Conservation (phyloP, 2,329 filamentous ascomycete genomes). For the Phyllosticta citribraziliensis region DNA sequence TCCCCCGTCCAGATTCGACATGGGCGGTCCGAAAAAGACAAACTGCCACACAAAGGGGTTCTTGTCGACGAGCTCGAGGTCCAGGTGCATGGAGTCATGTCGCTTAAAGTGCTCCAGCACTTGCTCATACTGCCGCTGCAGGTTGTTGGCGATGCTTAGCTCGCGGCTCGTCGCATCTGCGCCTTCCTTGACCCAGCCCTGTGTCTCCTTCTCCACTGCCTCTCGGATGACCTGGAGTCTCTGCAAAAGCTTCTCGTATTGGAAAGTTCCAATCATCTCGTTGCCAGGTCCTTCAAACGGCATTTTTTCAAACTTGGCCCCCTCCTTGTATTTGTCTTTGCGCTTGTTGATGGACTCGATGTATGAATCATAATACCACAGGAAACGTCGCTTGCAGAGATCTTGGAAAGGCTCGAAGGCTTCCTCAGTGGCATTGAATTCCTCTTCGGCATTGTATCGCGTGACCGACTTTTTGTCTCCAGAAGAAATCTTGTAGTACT, state of each 20-base stretch:
- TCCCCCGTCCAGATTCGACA: conserved; percentile 88
- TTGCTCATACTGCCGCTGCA: conserved; percentile 78
- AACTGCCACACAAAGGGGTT: conserved; percentile 88
- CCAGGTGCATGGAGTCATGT: conserved; percentile 59
- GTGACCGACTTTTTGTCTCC: conserved; percentile 18
- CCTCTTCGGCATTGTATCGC: conserved; percentile 42
- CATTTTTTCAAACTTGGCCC: conserved; percentile 63
- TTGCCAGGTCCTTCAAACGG: conserved; percentile 75
- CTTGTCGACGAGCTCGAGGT: conserved; percentile 63
- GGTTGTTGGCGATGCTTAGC: conserved; percentile 66
- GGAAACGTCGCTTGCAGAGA: conserved; percentile 78
- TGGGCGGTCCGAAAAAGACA: conserved; percentile 82
- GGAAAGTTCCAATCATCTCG: conserved; percentile 75
- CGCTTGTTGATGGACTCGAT: conserved; percentile 59
- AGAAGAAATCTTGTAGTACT: conserved; percentile 55
- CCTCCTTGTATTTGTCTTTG: conserved; percentile 50
- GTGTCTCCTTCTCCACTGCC: conserved; percentile 61
- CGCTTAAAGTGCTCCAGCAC: conserved; percentile 65
- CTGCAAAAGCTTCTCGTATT: conserved; percentile 63
- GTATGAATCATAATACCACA: conserved; percentile 95
- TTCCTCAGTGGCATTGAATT: conserved; percentile 35
- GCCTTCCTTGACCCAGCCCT: conserved; percentile 63
- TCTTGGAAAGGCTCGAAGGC: conserved; percentile 83
- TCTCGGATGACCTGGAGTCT: conserved; percentile 61
- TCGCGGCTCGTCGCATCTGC: conserved; percentile 53